Percentiles rank a stretch among this genome's conserved stretches.
Conservation (phyloP, 2,329 filamentous ascomycete species). For the Nemania sp. region DNA sequence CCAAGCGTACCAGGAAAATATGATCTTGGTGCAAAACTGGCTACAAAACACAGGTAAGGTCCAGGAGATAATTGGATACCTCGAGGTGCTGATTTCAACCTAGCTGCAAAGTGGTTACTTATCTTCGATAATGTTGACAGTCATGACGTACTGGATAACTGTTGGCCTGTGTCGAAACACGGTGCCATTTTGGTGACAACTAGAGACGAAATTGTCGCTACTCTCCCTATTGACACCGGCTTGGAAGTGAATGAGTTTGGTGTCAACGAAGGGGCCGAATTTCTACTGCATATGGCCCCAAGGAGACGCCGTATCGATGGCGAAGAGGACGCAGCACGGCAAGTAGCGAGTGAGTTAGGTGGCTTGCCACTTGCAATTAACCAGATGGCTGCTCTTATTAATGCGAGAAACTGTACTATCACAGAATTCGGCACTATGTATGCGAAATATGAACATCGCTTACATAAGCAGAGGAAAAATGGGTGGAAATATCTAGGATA, state of each 20-base stretch:
- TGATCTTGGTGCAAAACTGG: neutral
- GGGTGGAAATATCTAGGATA: neutral
- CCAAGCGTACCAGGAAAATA: neutral
- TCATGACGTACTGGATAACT: neutral
- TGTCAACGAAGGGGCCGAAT: neutral
- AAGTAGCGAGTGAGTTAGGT: neutral
- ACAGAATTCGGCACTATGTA: neutral
- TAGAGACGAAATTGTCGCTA: neutral
- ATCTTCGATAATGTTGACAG: slow-evolving; percentile 6
- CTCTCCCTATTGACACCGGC: neutral
- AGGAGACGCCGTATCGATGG: neutral
- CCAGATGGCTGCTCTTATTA: neutral
- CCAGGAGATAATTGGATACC: neutral
- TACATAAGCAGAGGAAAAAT: neutral
- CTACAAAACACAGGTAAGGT: slow-evolving; percentile 6
- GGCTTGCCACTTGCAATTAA: neutral
- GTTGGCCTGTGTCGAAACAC: neutral
- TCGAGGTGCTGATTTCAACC: neutral
- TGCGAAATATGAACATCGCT: neutral
- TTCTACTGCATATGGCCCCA: neutral
- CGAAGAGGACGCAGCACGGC: neutral
- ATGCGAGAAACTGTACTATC: neutral
- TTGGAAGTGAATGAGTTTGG: slow-evolving; percentile 1
- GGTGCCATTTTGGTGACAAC: slow-evolving; percentile 12
- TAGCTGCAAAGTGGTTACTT: slow-evolving; percentile 9